A percentile compares a stretch with the other conserved stretches of the same genome.
Evolutionary conservation across 2,329 filamentous ascomycete genomes (phyloP).

Genomic region (Hysterium pulicare): DNA sequence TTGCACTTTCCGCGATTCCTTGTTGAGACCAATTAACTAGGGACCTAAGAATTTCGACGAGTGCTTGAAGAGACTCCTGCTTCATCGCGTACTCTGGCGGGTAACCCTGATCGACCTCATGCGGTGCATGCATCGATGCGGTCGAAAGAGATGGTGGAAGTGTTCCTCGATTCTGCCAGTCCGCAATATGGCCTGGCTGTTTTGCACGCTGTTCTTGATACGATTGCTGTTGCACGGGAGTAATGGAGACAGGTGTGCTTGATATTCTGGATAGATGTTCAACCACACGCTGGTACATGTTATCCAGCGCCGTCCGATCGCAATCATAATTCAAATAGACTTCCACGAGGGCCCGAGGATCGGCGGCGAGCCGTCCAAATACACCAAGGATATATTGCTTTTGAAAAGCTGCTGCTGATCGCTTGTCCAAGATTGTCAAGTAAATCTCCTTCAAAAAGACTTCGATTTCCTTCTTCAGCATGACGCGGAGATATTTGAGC

Average conservation of each 20-base stretch:
- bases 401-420: conserved; percentile 80
- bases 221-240: conserved; percentile 73
- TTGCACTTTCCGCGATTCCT: conserved; percentile 48
- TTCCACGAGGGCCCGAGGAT: conserved; percentile 86
- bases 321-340: conserved; percentile 98
- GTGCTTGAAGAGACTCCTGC: conserved; percentile 78
- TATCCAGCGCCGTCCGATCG: conserved; percentile 85
- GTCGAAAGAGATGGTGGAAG: conserved; percentile 84
- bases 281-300: conserved; percentile 92
- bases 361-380: conserved; percentile 76
- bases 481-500: conserved; percentile 86
- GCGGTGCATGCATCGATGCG: conserved; percentile 60
- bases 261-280: conserved; percentile 90
- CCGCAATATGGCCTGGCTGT: conserved; percentile 55
- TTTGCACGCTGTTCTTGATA: conserved; percentile 77
- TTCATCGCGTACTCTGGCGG: conserved; percentile 91
- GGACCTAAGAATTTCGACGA: conserved; percentile 85
- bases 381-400: conserved; percentile 90
- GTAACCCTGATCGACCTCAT: conserved; percentile 64
- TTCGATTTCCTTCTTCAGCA: conserved; percentile 98
- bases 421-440: conserved; percentile 82
- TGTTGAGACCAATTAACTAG: conserved; percentile 91
- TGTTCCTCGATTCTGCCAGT: conserved; percentile 85
- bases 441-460: conserved; percentile 98
- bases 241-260: conserved; percentile 72